These are phyloP conservation scores for Tephrocybe sp. DNA, from an alignment of 768 basidiomycete genomes.

Conservation along the genomic window DNA sequence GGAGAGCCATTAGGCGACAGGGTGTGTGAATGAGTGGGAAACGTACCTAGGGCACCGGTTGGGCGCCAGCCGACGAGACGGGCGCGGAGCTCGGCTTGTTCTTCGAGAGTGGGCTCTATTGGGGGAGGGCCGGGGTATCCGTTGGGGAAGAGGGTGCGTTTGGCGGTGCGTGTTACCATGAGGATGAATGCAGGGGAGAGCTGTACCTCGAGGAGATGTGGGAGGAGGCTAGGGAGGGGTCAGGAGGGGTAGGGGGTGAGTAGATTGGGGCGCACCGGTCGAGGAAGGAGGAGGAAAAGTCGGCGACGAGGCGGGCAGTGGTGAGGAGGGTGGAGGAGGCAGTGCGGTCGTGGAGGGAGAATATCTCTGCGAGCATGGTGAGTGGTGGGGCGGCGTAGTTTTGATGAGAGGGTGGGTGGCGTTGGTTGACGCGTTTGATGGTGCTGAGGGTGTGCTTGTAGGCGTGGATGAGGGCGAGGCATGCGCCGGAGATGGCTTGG, in stretches of 20 bases:
- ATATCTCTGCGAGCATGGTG: conserved; percentile 47
- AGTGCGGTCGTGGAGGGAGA: conserved; percentile 47
- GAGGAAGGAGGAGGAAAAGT: conserved; percentile 52
- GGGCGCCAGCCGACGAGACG: conserved; percentile 39
- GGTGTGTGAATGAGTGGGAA: neutral
- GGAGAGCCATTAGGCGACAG: neutral
- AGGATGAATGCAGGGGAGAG: conserved; percentile 55
- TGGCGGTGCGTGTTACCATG: conserved; percentile 52
- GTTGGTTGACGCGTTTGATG: conserved; percentile 64
- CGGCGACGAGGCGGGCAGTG: conserved; percentile 43
- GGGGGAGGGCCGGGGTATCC: conserved; percentile 82
- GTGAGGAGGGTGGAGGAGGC: conserved; percentile 47
- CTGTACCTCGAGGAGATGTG: conserved; percentile 58
- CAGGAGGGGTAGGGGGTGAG: neutral
- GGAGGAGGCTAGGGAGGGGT: conserved; percentile 53
- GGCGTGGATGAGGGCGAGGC: conserved; percentile 64
- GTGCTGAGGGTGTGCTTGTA: conserved; percentile 66
- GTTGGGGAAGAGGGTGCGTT: conserved; percentile 80
- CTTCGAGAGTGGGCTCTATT: conserved; percentile 74
- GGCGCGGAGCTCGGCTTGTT: conserved; percentile 61
- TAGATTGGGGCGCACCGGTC: conserved; percentile 45
- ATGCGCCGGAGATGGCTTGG: conserved; percentile 67
- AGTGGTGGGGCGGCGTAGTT: conserved; percentile 46
- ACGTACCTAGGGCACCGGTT: conserved; percentile 35
- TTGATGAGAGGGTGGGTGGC: conserved; percentile 20